Evolutionary conservation across 306 rosid species (phyloP).

Genomic region (Gynostemma pentaphyllum): DNA sequence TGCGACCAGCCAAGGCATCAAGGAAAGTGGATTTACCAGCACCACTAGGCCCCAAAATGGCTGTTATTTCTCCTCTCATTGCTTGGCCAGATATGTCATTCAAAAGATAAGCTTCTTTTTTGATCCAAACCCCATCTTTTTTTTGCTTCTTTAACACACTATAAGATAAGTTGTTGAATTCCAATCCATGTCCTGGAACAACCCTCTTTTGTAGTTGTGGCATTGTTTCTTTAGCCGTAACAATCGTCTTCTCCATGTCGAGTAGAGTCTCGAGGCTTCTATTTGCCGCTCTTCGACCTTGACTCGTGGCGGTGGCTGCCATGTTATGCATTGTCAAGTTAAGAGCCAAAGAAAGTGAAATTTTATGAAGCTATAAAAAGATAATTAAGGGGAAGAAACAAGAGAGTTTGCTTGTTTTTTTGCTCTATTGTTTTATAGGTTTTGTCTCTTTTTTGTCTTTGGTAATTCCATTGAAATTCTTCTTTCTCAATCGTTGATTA

Average conservation of each 20-base stretch:
- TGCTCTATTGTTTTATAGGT: not conserved
- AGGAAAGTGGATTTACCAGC: constrained; percentile 97
- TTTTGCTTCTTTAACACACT: constrained; percentile 51
- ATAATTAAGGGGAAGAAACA: not conserved
- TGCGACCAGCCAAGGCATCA: constrained; percentile 76
- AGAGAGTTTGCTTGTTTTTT: not conserved
- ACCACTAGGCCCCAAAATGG: constrained; percentile 93
- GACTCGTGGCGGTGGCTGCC: too few species aligned
- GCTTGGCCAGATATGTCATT: constrained; percentile 84
- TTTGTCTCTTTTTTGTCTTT: not conserved
- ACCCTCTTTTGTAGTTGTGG: constrained; percentile 24
- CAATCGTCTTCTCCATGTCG: constrained; percentile 31
- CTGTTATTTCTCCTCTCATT: constrained; percentile 58
- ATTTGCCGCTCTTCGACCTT: constrained; percentile 23
- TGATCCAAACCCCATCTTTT: constrained; percentile 65
- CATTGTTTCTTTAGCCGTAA: constrained; percentile 6
- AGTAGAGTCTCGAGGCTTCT: constrained; percentile 53
- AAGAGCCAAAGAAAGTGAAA: not conserved
- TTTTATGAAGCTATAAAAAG: not conserved
- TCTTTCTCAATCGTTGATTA: not conserved
- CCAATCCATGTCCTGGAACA: constrained; percentile 53
- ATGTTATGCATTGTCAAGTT: too few species aligned
- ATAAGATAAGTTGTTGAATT: constrained; percentile 54
- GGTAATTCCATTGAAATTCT: not conserved
- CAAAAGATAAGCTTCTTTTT: constrained; percentile 59